phyloP scores from a whole-genome alignment of 768 basidiomycete species.

The Mycena capillaripes region DNA sequence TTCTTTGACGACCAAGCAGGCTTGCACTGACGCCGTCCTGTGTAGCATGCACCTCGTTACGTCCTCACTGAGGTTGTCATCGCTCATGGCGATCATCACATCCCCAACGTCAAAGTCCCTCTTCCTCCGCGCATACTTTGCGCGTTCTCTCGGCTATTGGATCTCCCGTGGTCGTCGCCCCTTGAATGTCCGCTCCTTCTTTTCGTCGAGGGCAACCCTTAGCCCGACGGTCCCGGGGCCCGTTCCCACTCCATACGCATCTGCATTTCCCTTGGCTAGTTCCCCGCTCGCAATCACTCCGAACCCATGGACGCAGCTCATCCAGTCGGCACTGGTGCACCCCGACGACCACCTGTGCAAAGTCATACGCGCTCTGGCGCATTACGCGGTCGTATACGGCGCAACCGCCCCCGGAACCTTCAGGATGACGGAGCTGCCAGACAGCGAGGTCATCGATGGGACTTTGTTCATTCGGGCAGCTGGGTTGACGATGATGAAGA shows the following conservation, averaged over 20 bases:
- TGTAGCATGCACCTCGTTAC: conserved; percentile 77
- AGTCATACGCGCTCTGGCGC: conserved; percentile 30
- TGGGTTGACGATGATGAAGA: conserved; percentile 18
- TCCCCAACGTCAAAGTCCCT: conserved; percentile 59
- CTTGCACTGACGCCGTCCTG: background rate
- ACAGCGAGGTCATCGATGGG: conserved; percentile 16
- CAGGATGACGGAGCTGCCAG: conserved; percentile 15
- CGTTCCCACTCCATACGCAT: conserved; percentile 3
- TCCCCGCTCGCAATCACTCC: conserved; percentile 55
- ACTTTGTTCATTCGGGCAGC: conserved; percentile 22
- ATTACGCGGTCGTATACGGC: conserved; percentile 19
- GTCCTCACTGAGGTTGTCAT: conserved; percentile 62
- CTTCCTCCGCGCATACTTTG: conserved; percentile 73
- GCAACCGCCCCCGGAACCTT: background rate
- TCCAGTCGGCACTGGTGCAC: conserved; percentile 66
- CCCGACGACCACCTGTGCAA: conserved; percentile 44
- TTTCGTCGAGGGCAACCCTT: conserved; percentile 35
- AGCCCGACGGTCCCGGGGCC: conserved; percentile 16
- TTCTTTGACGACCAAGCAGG: background rate
- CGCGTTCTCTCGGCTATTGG: conserved; percentile 65
- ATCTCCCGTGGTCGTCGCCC: conserved; percentile 71
- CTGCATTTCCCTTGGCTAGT: conserved; percentile 42
- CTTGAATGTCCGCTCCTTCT: conserved; percentile 63
- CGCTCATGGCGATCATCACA: conserved; percentile 56
- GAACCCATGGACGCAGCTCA: conserved; percentile 68